A percentile compares a stretch with the other conserved stretches of the same genome.
phyloP scores from a whole-genome alignment of 169 alveolate species.

The Eimeria praecox region DNA sequence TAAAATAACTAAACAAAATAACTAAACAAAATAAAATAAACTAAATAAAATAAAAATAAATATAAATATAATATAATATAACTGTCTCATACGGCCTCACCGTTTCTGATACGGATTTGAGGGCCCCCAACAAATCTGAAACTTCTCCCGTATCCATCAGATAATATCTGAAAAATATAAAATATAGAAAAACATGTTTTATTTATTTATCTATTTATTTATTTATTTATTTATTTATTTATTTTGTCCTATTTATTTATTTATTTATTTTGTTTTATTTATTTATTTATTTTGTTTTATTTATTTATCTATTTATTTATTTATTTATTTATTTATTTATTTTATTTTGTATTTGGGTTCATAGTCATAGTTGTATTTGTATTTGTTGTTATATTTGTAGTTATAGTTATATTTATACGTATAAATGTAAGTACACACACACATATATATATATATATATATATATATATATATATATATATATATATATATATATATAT shows the following conservation, averaged over 20 bases:
- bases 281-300: no score
- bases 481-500: background rate
- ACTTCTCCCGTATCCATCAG: slow-evolving; percentile 76
- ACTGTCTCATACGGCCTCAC: background rate
- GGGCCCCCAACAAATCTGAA: slow-evolving; percentile 71
- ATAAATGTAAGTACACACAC: background rate
- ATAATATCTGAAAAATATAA: slow-evolving; percentile 62
- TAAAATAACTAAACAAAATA: background rate
- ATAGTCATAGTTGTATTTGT: no score
- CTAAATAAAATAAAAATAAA: no score
- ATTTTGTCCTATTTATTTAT: no score
- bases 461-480: background rate
- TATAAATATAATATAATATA: background rate
- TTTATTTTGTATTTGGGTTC: no score
- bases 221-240: background rate
- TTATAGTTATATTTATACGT: background rate
- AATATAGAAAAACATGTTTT: no score
- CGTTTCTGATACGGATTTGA: slow-evolving; percentile 30
- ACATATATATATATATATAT: background rate
- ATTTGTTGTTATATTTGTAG: background rate
- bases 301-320: background rate
- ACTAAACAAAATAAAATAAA: background rate
- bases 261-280: background rate
- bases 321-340: no score
- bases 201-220: background rate